These are phyloP conservation scores for Holtermannia corniformis DNA, from an alignment of 768 basidiomycete species.

Conservation along the genomic window DNA sequence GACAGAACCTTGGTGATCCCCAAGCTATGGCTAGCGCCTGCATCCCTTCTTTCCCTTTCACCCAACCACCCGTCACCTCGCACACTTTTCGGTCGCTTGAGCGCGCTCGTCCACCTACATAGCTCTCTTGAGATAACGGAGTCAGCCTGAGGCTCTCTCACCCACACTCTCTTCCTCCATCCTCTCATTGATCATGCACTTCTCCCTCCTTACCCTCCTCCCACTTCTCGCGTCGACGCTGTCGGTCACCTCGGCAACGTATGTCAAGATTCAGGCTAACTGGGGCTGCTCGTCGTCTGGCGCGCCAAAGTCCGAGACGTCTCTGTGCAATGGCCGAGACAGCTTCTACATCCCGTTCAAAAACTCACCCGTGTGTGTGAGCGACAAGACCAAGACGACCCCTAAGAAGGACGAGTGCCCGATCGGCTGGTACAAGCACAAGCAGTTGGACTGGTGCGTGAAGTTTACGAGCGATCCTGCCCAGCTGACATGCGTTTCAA, in stretches of 20 bases:
- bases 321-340: neutral
- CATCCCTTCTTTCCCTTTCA: neutral
- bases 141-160: too few relatives aligned
- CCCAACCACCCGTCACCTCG: neutral
- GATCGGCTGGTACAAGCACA: neutral
- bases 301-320: neutral
- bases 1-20: too few relatives aligned
- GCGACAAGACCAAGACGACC: neutral
- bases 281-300: neutral
- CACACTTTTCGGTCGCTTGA: neutral
- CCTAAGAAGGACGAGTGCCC: neutral
- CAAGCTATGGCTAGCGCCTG: too few relatives aligned
- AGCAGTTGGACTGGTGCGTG: neutral
- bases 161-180: neutral
- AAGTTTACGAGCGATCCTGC: neutral
- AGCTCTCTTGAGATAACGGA: too few relatives aligned
- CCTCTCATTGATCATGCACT: neutral
- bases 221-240: neutral
- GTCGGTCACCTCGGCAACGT: neutral
- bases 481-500: neutral
- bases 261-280: neutral
- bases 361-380: neutral
- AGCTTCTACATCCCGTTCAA: neutral
- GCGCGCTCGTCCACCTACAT: too few relatives aligned
- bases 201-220: neutral